These are phyloP conservation scores for Mycothermus thermophilus DNA, from an alignment of 495 filamentous ascomycete genomes.

Conservation along the genomic window DNA sequence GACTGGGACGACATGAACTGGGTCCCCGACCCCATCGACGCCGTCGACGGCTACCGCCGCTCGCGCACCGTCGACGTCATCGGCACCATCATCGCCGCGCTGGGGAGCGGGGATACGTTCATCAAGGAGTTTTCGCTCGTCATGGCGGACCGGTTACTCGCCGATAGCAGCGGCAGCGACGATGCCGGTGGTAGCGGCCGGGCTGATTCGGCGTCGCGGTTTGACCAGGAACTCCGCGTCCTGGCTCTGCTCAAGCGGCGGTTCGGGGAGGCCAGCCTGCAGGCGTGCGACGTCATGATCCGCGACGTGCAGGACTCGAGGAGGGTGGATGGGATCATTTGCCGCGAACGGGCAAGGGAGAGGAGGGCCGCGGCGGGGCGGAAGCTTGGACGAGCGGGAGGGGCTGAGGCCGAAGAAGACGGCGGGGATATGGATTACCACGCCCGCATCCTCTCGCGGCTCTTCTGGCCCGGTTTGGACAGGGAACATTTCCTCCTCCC, in stretches of 20 bases:
- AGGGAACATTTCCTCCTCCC: slow-evolving; percentile 66
- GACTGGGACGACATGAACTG: slow-evolving; percentile 87
- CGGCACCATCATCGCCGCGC: slow-evolving; percentile 71
- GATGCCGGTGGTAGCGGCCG: no score
- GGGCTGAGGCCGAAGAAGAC: slow-evolving; percentile 6
- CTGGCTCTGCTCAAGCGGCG: slow-evolving; percentile 78
- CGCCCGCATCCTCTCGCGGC: slow-evolving; percentile 74
- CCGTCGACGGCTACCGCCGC: slow-evolving; percentile 77
- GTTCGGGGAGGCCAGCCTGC: slow-evolving; percentile 72
- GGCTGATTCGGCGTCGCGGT: slow-evolving; percentile 52
- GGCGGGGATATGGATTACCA: slow-evolving; percentile 33
- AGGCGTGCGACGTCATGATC: slow-evolving; percentile 94
- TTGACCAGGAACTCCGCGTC: slow-evolving; percentile 60
- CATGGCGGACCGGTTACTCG: slow-evolving; percentile 67
- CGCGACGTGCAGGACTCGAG: slow-evolving; percentile 81
- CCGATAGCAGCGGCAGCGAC: no score
- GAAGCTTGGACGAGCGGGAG: slow-evolving; percentile 11
- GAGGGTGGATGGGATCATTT: slow-evolving; percentile 51
- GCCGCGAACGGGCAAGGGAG: slow-evolving; percentile 17
- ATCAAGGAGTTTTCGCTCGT: slow-evolving; percentile 85
- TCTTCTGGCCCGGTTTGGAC: slow-evolving; percentile 85
- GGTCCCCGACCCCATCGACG: slow-evolving; percentile 85
- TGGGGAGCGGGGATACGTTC: slow-evolving; percentile 77
- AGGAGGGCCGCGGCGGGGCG: slow-evolving; percentile 12
- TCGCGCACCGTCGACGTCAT: slow-evolving; percentile 88